Evolutionary conservation across 2,329 filamentous ascomycete genomes (phyloP), one percentile per base, ranked within the genome.

Genomic region (Ciborinia camelliae): DNA sequence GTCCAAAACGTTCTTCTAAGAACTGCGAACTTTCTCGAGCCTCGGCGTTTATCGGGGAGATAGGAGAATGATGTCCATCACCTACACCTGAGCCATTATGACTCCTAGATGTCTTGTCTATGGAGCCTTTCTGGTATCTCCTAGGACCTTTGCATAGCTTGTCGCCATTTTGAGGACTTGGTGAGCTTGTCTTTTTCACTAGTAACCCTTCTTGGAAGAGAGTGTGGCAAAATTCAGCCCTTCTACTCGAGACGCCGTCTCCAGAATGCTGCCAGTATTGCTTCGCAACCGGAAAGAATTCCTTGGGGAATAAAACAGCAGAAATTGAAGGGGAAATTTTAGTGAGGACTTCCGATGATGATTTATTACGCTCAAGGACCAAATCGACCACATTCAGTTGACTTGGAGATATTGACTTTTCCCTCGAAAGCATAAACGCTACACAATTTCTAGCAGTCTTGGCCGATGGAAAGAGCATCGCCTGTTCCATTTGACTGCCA

Each of bases 241-340:
- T 86, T 58, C 95, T 88, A 75, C 93, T 97, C 0, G 93, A 97
- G 18, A 97, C 83, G 20, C 95, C 95, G 67, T 97, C 93, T 26
- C 95, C 95, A 0, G 91, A 90, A 76, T 99, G 95, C 76, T 98
- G 95, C 95, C 95, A 99, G 73, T 96, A 97, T 72, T 92, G 86
- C 76, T 97, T 98, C n/a, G 92, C 91, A 66, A 90, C 77, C 5
- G 85, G 78, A 71, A 89, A 93, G 23, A 86, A 78, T 15, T 87
- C 84, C 53, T 83, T 80, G 0, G 88, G 85, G 71, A 89, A 92
- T 50, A 98, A 75, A 3, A 97, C 87, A 30, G 87, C 87, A 1
- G 84, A 90, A 28, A 93, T 79, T 12, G 82, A 80, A 0, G 89
- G 87, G 2, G 79, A 78, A 35, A 90, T 76, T 45, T 81, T 79